These are phyloP conservation scores for Neopestalotiopsis rosae DNA, from an alignment of 2,329 filamentous ascomycete genomes.

Conservation along the genomic window DNA sequence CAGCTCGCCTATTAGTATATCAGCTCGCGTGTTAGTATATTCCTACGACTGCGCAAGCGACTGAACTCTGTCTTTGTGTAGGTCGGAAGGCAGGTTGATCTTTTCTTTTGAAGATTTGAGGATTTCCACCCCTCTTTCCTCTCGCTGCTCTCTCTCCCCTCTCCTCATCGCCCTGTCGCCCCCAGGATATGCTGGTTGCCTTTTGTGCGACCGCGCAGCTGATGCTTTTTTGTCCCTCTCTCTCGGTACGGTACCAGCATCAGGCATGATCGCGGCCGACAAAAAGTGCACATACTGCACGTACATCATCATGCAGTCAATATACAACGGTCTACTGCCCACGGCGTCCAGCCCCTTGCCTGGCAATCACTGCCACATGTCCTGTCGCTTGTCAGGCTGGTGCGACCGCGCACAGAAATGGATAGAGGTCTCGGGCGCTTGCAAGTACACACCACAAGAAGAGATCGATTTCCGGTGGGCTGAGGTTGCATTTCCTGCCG, in stretches of 20 bases:
- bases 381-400: background rate
- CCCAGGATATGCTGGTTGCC: background rate
- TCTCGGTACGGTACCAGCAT: background rate
- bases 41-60: too few species aligned
- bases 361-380: background rate
- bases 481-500: too few species aligned
- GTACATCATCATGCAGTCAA: slow-evolving; percentile 7
- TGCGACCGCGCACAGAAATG: background rate
- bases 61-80: too few species aligned
- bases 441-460: background rate
- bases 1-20: too few species aligned
- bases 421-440: background rate
- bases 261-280: background rate
- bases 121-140: background rate
- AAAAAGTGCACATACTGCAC: background rate
- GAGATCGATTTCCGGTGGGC: background rate
- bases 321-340: slow-evolving; percentile 1
- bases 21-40: too few species aligned
- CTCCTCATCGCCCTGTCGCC: background rate
- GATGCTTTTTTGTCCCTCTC: background rate
- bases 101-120: background rate
- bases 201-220: background rate
- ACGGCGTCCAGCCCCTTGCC: background rate
- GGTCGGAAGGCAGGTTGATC: too few species aligned
- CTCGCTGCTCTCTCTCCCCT: background rate